These are phyloP conservation scores for Pulveroboletus sp. DNA, from an alignment of 768 basidiomycete species.

Conservation along the genomic window DNA sequence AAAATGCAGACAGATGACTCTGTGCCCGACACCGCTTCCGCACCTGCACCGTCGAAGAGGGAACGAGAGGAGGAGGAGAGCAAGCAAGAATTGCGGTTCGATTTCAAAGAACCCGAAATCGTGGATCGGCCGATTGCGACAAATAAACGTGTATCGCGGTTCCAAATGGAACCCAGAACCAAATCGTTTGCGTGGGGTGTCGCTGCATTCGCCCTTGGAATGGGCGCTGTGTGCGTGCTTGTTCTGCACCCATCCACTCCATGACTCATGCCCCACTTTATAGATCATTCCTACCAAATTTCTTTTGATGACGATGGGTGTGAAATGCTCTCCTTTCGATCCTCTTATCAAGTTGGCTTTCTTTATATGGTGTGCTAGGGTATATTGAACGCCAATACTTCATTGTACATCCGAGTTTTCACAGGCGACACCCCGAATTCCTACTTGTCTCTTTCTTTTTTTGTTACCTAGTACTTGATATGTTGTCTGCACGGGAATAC, in stretches of 20 bases:
- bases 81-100: conserved; percentile 50
- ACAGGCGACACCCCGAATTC: conserved; percentile 17
- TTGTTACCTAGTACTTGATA: conserved; percentile 2
- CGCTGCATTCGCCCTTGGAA: conserved; percentile 78
- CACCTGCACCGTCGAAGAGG: conserved; percentile 43
- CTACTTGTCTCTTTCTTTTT: neutral
- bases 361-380: conserved; percentile 17
- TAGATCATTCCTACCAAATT: conserved; percentile 60
- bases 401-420: conserved; percentile 15
- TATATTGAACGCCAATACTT: conserved; percentile 12
- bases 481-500: neutral
- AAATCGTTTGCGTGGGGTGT: conserved; percentile 84
- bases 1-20: conserved; percentile 24
- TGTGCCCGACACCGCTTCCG: conserved; percentile 8
- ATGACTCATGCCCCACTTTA: neutral
- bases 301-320: conserved; percentile 41
- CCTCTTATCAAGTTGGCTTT: neutral
- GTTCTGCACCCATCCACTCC: neutral
- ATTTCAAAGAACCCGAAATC: conserved; percentile 68
- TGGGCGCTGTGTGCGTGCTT: conserved; percentile 71
- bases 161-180: conserved; percentile 59
- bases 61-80: conserved; percentile 46
- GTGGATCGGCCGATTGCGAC: conserved; percentile 56
- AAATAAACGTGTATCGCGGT: conserved; percentile 61
- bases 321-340: conserved; percentile 9